Evolutionary conservation across 2,329 filamentous ascomycete species (phyloP), one percentile per base, ranked within the genome.

Genomic region (Talaromyces sp.): DNA sequence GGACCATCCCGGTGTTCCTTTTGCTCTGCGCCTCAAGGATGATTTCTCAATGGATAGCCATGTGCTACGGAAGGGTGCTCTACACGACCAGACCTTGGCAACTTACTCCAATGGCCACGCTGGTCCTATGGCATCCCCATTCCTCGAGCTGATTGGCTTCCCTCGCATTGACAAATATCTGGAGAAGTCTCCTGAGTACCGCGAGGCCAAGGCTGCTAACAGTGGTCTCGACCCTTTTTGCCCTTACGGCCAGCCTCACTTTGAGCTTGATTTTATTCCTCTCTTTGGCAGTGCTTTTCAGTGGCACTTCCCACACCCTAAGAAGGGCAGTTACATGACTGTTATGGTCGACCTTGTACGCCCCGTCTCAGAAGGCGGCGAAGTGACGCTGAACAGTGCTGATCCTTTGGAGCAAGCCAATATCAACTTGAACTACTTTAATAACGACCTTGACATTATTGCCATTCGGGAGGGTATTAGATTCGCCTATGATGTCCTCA

Each of bases 181-280:
- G 0, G 75, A 80, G 57, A 77, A 75, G 48, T 74, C 75, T 58
- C 69, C 72, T 1, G 75, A 77, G 51, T 87, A 85, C 64, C 66
- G 68, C 5, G 71, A 70, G 21, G 72, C 68, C 53, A 77, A 77
- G 61, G 68, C 67, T 6, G 64, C 65, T 6, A 79, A 80, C 60
- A 73, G 71, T 12, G 72, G 70, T 11, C 58, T 69, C 0, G 83
- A 85, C 57, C 82, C 82, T 3, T 85, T 85, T 63, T 77, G 77
- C 1, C 82, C 83, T 0, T 74, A 70, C 14, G 83, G 82, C 2
- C 82, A 85, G 67, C 83, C 83, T 38, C 83, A 85, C 63, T 85
- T 85, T 62, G 82, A 85, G 70, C 75, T 85, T 54, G 83, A 86
- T 70, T 86, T 87, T 65, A 81, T 87, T n/a, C 73, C 77, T 54